Evolutionary conservation across 2,329 filamentous ascomycete species (phyloP).

Genomic region (Microdochium trichocladiopsis): DNA sequence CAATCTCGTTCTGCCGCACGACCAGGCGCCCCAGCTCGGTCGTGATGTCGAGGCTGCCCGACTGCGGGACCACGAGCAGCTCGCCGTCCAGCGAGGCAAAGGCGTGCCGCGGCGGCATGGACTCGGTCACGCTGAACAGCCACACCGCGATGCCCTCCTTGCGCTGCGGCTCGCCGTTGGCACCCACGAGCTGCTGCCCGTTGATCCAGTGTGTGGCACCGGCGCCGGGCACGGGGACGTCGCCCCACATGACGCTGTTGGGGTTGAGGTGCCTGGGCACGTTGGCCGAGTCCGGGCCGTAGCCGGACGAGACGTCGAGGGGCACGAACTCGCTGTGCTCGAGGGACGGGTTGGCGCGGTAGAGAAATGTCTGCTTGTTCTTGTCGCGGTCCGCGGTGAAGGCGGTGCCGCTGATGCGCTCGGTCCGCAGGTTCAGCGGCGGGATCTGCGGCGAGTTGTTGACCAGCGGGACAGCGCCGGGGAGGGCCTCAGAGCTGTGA

Average conservation of each 20-base stretch:
- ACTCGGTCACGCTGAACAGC: slow-evolving; percentile 70
- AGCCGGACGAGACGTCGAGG: slow-evolving; percentile 22
- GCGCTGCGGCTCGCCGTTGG: slow-evolving; percentile 70
- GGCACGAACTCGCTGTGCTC: slow-evolving; percentile 50
- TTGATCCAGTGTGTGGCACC: slow-evolving; percentile 43
- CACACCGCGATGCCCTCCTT: slow-evolving; percentile 77
- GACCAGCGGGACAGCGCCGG: slow-evolving; percentile 65
- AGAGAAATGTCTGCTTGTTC: slow-evolving; percentile 68
- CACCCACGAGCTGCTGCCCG: slow-evolving; percentile 64
- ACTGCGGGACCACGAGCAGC: slow-evolving; percentile 68
- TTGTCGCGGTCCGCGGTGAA: slow-evolving; percentile 64
- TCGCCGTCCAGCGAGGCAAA: slow-evolving; percentile 85
- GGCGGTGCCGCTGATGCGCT: slow-evolving; percentile 67
- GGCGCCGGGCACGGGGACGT: slow-evolving; percentile 69
- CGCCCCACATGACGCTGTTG: slow-evolving; percentile 76
- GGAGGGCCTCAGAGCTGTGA: slow-evolving; percentile 65
- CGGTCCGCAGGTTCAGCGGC: slow-evolving; percentile 71
- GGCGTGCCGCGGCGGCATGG: slow-evolving; percentile 67
- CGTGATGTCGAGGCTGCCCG: slow-evolving; percentile 66
- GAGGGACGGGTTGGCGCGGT: slow-evolving; percentile 60
- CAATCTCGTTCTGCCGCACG: slow-evolving; percentile 73
- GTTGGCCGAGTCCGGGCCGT: slow-evolving; percentile 12
- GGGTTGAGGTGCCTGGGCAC: slow-evolving; percentile 60
- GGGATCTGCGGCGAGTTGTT: slow-evolving; percentile 80
- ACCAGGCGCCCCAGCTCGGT: slow-evolving; percentile 71